A percentile compares a stretch with the other conserved stretches of the same genome.
Evolutionary conservation across 2,329 filamentous ascomycete genomes (phyloP).

Genomic region (Pestalotiopsis sp.): DNA sequence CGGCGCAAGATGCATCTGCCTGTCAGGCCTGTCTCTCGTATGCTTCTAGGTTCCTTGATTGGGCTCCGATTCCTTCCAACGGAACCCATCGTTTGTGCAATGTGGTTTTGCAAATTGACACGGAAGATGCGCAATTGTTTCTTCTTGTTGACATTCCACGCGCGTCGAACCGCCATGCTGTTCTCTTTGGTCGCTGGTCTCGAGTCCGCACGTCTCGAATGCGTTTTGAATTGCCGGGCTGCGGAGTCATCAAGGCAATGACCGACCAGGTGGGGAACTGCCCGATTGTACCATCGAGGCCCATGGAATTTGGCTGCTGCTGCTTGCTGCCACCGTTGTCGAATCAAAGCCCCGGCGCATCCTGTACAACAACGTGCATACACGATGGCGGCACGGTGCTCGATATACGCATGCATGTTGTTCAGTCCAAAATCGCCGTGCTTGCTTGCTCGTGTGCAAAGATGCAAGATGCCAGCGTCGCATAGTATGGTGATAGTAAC

Average conservation of each 20-base stretch:
- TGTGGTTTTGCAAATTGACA: not conserved
- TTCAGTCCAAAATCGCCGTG: not conserved
- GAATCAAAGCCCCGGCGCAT: not conserved
- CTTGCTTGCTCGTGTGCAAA: not conserved
- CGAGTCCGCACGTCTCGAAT: conserved; percentile 12
- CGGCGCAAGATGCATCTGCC: not conserved
- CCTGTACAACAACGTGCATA: conserved; percentile 6
- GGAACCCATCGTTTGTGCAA: not conserved
- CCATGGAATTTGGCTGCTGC: not conserved
- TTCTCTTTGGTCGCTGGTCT: not conserved
- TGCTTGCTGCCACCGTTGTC: not conserved
- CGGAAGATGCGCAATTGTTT: not conserved
- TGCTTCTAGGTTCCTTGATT: not conserved
- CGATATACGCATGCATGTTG: not conserved
- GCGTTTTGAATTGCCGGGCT: conserved; percentile 12
- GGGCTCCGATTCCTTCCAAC: not conserved
- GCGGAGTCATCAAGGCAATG: not conserved
- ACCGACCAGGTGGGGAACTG: not conserved
- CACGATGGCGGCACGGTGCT: conserved; percentile 5
- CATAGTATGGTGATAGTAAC: not conserved
- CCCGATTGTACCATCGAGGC: not conserved
- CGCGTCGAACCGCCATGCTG: not conserved
- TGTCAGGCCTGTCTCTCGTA: not conserved
- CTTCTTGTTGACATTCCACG: not conserved
- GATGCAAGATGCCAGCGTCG: not conserved